Percentiles rank a stretch among this genome's conserved stretches.
Evolutionary conservation across 768 basidiomycete species (phyloP).

Genomic region (Lentinula guzmanii): DNA sequence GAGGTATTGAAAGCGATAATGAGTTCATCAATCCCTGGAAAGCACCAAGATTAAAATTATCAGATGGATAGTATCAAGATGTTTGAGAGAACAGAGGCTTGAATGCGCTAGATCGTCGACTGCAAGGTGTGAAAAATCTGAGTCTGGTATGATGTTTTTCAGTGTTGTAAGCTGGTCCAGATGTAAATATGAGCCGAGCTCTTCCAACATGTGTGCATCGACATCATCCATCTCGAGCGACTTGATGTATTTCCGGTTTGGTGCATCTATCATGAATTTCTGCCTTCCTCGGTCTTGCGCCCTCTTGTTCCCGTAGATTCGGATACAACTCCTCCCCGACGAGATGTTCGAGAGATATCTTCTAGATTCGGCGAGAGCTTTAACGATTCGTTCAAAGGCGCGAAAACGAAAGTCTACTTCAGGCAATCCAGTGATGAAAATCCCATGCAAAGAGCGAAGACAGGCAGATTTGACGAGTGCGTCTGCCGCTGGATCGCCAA

Average conservation of each 20-base stretch:
- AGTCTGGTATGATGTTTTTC: not conserved
- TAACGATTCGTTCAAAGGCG: not conserved
- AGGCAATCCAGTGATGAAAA: not conserved
- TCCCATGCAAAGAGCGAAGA: not conserved
- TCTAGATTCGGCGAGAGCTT: not conserved
- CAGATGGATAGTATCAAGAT: not conserved
- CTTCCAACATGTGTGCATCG: not conserved
- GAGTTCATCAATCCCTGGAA: not conserved
- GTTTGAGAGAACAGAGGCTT: not conserved
- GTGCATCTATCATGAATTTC: not conserved
- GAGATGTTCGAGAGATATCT: not conserved
- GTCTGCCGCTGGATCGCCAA: not conserved
- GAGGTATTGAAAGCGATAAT: not conserved
- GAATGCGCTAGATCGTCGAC: not conserved
- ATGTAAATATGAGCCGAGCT: not conserved
- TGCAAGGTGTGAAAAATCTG: not conserved
- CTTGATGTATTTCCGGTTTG: not conserved
- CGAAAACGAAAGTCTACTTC: not conserved
- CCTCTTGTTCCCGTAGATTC: not conserved
- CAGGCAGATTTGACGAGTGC: not conserved
- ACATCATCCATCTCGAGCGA: not conserved
- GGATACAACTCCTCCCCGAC: not conserved
- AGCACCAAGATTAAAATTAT: not conserved
- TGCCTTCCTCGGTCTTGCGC: not conserved
- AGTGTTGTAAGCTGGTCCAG: not conserved